Evolutionary conservation across 441 rosid species (phyloP).

Genomic region (Raphanus hybrid): DNA sequence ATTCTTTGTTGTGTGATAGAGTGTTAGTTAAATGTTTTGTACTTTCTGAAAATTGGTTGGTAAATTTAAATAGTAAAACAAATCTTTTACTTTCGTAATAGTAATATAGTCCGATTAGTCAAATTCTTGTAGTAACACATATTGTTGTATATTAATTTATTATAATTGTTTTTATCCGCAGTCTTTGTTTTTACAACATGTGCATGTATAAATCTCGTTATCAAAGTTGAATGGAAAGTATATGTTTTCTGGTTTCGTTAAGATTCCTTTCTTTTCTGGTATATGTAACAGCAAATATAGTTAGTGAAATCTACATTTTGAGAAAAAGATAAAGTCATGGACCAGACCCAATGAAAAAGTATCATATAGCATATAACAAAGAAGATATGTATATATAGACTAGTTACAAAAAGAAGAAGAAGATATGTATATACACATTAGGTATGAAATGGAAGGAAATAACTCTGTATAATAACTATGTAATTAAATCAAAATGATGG

Average conservation of each 20-base stretch:
- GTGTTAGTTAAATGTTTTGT: too few species aligned
- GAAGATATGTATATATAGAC: not conserved
- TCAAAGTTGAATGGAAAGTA: slow-evolving; percentile 15
- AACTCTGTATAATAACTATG: not conserved
- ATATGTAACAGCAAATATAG: slow-evolving; percentile 31
- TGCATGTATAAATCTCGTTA: slow-evolving; percentile 29
- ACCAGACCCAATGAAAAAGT: slow-evolving; percentile 14
- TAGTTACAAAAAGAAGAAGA: too few species aligned
- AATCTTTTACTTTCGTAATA: too few species aligned
- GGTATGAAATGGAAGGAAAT: not conserved
- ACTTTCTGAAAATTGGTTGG: too few species aligned
- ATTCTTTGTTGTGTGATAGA: not conserved
- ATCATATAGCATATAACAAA: not conserved
- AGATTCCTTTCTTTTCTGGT: slow-evolving; percentile 26
- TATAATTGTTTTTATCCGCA: not conserved
- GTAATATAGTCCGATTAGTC: too few species aligned
- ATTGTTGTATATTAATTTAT: not conserved
- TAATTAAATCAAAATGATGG: slow-evolving; percentile 2
- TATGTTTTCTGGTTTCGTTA: not conserved
- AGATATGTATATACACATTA: not conserved
- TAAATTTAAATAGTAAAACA: too few species aligned
- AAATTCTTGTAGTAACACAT: not conserved
- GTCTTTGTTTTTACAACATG: slow-evolving; percentile 19
- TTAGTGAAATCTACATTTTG: slow-evolving; percentile 26
- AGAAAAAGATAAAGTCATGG: slow-evolving; percentile 28